Percentiles rank a stretch among this genome's conserved stretches.
Evolutionary conservation across 345 rosid species (phyloP).

Genomic region (Eutrema heterophyllum): DNA sequence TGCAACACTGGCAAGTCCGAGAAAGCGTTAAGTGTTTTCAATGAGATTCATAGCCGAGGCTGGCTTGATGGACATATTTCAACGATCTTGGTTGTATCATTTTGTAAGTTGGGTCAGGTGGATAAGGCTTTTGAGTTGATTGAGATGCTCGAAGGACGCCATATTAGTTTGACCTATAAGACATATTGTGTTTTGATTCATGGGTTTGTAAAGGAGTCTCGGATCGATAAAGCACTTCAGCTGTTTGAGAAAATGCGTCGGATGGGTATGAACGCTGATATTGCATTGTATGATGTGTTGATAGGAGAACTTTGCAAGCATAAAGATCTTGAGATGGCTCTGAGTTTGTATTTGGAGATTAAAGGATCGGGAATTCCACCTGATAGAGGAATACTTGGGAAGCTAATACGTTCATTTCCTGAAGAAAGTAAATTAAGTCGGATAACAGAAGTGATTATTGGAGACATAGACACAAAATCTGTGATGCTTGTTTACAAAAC

Average conservation of each 20-base stretch:
- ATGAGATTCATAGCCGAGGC: conserved; percentile 45
- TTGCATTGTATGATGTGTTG: conserved; percentile 65
- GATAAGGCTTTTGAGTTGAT: conserved; percentile 72
- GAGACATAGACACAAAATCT: conserved; percentile 42
- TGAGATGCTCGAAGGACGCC: conserved; percentile 52
- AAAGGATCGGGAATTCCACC: conserved; percentile 46
- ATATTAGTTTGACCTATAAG: conserved; percentile 57
- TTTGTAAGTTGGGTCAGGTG: conserved; percentile 67
- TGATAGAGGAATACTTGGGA: conserved; percentile 50
- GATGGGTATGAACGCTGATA: conserved; percentile 48
- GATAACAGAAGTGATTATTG: conserved; percentile 38
- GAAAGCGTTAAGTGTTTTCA: conserved; percentile 49
- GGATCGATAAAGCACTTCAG: conserved; percentile 59
- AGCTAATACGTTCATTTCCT: conserved; percentile 54
- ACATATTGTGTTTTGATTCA: conserved; percentile 69
- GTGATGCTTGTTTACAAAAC: conserved; percentile 48
- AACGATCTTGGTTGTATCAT: conserved; percentile 54
- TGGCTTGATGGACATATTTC: conserved; percentile 67
- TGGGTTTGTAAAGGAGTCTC: conserved; percentile 58
- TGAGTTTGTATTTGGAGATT: conserved; percentile 57
- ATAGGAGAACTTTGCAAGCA: conserved; percentile 57
- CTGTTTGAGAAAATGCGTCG: conserved; percentile 58
- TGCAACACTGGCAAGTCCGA: conserved; percentile 54
- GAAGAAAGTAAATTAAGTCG: conserved; percentile 39
- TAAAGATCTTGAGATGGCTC: conserved; percentile 51